Conservation (phyloP, 352 stramenopile genomes). For the Pilasporangium apinafurcum region DNA sequence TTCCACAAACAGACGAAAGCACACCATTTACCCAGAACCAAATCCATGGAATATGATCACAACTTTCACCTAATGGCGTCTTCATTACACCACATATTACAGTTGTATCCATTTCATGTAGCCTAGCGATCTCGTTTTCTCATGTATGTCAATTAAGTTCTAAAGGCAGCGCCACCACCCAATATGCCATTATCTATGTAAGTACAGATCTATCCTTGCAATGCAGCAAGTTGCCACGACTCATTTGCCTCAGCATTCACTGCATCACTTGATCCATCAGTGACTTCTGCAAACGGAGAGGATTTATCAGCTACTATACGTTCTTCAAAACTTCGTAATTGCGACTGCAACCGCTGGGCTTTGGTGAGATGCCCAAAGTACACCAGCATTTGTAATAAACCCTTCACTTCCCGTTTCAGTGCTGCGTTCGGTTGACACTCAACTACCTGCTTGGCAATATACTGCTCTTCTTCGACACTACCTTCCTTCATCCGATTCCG, state of each 20-base stretch:
- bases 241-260: no score
- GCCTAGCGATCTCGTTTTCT: no score
- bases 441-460: constrained; percentile 41
- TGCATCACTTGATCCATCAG: background rate
- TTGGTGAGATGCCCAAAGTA: constrained; percentile 31
- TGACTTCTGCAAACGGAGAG: background rate
- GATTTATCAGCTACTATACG: constrained; percentile 14
- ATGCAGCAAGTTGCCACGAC: constrained; percentile 5
- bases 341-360: constrained; percentile 35
- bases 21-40: no score
- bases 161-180: no score
- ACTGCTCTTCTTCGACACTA: constrained; percentile 59
- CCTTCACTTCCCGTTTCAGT: constrained; percentile 23
- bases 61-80: no score
- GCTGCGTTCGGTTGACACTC: constrained; percentile 27
- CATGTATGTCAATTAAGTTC: no score
- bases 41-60: no score
- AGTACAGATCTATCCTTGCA: no score
- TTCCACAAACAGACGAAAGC: no score
- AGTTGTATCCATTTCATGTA: no score
- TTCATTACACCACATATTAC: no score
- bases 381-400: constrained; percentile 46
- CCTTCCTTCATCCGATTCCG: constrained; percentile 64
- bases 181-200: no score
- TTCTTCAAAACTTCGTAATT: constrained; percentile 35